These are phyloP conservation scores for Hericium coralloides DNA, from an alignment of 768 basidiomycete genomes.

Conservation along the genomic window DNA sequence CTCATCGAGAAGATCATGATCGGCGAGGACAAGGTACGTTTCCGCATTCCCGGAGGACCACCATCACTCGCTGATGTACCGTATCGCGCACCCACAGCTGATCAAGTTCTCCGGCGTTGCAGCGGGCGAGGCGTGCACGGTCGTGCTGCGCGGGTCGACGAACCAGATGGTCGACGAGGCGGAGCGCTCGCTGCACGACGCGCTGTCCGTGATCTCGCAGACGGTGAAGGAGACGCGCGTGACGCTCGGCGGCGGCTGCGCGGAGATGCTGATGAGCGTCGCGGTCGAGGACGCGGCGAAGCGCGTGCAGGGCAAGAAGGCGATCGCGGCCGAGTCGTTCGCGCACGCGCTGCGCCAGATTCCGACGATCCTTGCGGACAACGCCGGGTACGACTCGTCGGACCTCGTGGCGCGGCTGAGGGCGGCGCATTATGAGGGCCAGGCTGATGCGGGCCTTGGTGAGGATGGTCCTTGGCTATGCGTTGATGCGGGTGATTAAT, in stretches of 20 bases:
- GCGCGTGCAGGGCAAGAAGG: slow-evolving; percentile 87
- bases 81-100: slow-evolving; percentile 44
- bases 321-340: slow-evolving; percentile 91
- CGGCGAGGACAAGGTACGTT: slow-evolving; percentile 92
- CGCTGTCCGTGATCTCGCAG: slow-evolving; percentile 93
- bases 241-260: slow-evolving; percentile 92
- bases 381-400: slow-evolving; percentile 94
- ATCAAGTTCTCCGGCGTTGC: slow-evolving; percentile 99
- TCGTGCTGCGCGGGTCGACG: slow-evolving; percentile 94
- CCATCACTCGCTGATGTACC: neutral
- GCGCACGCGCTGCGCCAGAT: slow-evolving; percentile 85
- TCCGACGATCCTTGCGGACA: slow-evolving; percentile 94
- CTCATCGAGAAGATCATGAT: slow-evolving; percentile 99
- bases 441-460: slow-evolving; percentile 83
- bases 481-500: neutral
- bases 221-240: slow-evolving; percentile 95
- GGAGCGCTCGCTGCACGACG: slow-evolving; percentile 94
- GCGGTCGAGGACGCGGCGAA: slow-evolving; percentile 85
- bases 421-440: slow-evolving; percentile 91
- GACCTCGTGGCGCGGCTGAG: slow-evolving; percentile 86
- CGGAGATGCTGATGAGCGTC: slow-evolving; percentile 97
- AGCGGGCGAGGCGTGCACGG: slow-evolving; percentile 95
- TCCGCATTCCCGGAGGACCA: slow-evolving; percentile 1
- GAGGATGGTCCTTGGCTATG: slow-evolving; percentile 19
- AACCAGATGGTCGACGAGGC: slow-evolving; percentile 99